Conservation (phyloP, 352 stramenopile species). For the Globisporangium irregulare region DNA sequence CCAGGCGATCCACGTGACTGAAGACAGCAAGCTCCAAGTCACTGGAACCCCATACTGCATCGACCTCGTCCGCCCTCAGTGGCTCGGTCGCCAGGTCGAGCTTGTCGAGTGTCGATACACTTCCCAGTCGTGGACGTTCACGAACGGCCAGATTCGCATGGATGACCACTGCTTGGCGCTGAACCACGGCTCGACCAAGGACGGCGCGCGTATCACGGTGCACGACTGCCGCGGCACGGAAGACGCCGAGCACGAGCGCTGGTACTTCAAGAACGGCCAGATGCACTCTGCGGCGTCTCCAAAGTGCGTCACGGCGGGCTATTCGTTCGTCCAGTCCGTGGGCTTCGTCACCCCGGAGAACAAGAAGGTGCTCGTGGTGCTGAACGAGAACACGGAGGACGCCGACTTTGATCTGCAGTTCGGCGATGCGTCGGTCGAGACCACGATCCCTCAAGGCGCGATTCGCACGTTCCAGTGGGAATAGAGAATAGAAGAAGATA, state of each 20-base stretch:
- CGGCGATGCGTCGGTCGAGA: slow-evolving; percentile 39
- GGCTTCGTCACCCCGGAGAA: slow-evolving; percentile 73
- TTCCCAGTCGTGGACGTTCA: slow-evolving; percentile 62
- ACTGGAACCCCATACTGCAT: slow-evolving; percentile 60
- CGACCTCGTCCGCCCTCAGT: slow-evolving; percentile 29
- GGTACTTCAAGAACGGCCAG: slow-evolving; percentile 54
- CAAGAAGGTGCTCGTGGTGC: slow-evolving; percentile 73
- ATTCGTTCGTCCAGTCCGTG: slow-evolving; percentile 65
- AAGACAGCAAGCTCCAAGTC: slow-evolving; percentile 73
- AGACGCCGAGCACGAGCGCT: slow-evolving; percentile 43
- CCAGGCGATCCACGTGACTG: slow-evolving; percentile 50
- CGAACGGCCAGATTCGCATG: slow-evolving; percentile 52
- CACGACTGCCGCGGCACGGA: slow-evolving; percentile 44
- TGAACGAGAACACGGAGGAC: slow-evolving; percentile 84
- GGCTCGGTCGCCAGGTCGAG: slow-evolving; percentile 54
- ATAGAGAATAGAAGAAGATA: background rate
- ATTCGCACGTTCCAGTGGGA: slow-evolving; percentile 80
- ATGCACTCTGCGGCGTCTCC: slow-evolving; percentile 44
- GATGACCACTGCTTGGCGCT: slow-evolving; percentile 62
- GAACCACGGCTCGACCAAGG: slow-evolving; percentile 56
- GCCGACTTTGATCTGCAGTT: slow-evolving; percentile 60
- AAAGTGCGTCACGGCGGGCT: slow-evolving; percentile 78
- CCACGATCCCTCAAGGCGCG: slow-evolving; percentile 46
- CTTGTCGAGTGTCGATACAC: slow-evolving; percentile 73
- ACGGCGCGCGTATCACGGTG: slow-evolving; percentile 49